Conservation (phyloP, 805 yeast species). For the Scheffersomyces amazonensis region DNA sequence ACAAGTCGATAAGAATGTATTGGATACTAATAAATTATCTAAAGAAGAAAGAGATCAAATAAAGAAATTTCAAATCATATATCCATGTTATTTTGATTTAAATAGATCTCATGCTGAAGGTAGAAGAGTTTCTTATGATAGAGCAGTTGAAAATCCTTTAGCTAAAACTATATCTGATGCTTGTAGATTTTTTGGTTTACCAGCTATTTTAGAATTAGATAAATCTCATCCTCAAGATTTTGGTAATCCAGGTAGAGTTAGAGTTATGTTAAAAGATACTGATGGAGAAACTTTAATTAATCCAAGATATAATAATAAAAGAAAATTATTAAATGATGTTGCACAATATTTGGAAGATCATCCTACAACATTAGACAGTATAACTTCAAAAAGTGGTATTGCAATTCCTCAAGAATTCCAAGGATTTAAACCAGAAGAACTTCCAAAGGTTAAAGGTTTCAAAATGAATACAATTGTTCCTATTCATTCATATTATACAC, state of each 20-base stretch:
- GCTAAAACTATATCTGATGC: slow-evolving; percentile 85
- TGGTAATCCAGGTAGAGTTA: slow-evolving; percentile 96
- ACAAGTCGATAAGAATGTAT: slow-evolving; percentile 17
- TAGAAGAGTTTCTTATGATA: slow-evolving; percentile 66
- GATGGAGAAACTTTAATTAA: slow-evolving; percentile 42
- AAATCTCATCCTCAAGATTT: slow-evolving; percentile 95
- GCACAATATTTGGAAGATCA: slow-evolving; percentile 59
- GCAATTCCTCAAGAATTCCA: slow-evolving; percentile 64
- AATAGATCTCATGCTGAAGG: slow-evolving; percentile 76
- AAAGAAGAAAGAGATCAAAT: slow-evolving; percentile 63
- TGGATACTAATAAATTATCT: slow-evolving; percentile 35
- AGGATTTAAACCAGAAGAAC: slow-evolving; percentile 51
- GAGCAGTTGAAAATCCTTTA: slow-evolving; percentile 82
- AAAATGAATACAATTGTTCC: slow-evolving; percentile 86
- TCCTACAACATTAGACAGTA: slow-evolving; percentile 66
- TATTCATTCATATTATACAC: slow-evolving; percentile 72
- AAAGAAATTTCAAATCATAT: slow-evolving; percentile 67
- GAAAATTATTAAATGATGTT: slow-evolving; percentile 60
- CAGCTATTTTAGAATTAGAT: slow-evolving; percentile 65
- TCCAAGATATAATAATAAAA: slow-evolving; percentile 43
- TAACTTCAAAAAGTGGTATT: slow-evolving; percentile 47
- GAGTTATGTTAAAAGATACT: slow-evolving; percentile 57
- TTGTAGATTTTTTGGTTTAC: slow-evolving; percentile 36
- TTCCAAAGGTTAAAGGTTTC: slow-evolving; percentile 84
- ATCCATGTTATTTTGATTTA: slow-evolving; percentile 90